Conservation (phyloP, 1,139 yeast genomes). For the Yarrowia galli region DNA sequence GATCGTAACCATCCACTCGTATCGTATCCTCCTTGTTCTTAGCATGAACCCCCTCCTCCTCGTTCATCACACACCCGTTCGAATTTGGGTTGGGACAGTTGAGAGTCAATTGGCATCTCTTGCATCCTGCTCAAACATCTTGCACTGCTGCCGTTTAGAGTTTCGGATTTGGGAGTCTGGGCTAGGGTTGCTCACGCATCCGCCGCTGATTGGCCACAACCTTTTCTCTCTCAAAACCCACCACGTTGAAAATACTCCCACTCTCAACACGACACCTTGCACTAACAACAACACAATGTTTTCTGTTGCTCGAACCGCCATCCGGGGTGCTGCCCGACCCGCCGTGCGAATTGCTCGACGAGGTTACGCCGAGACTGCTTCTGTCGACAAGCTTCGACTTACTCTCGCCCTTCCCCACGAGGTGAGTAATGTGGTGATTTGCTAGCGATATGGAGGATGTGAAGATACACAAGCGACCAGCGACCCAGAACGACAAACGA, state of each 20-base stretch:
- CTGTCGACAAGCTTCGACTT: conserved; percentile 80
- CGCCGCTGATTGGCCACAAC: conserved; percentile 36
- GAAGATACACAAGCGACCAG: background rate
- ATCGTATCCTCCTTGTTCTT: too few relatives aligned
- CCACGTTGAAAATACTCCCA: conserved; percentile 34
- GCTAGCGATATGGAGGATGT: conserved; percentile 1
- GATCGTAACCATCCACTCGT: too few relatives aligned
- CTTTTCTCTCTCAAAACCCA: conserved; percentile 32
- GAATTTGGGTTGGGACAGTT: too few relatives aligned
- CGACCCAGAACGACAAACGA: background rate
- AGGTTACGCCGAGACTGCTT: conserved; percentile 87
- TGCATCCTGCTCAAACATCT: background rate
- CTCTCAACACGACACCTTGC: conserved; percentile 37
- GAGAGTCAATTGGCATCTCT: too few relatives aligned
- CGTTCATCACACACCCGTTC: too few relatives aligned
- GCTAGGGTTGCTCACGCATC: background rate
- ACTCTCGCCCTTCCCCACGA: conserved; percentile 72
- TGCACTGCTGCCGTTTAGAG: background rate
- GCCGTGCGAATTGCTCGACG: conserved; percentile 70
- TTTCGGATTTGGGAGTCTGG: conserved; percentile 21
- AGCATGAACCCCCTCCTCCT: too few relatives aligned
- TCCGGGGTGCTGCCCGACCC: conserved; percentile 59
- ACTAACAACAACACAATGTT: conserved; percentile 40
- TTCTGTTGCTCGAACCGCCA: conserved; percentile 43
- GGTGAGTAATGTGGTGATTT: conserved; percentile 41